A percentile compares a stretch with the other conserved stretches of the same genome.
phyloP scores from a whole-genome alignment of 2,329 filamentous ascomycete genomes.

The Botrytis aclada region DNA sequence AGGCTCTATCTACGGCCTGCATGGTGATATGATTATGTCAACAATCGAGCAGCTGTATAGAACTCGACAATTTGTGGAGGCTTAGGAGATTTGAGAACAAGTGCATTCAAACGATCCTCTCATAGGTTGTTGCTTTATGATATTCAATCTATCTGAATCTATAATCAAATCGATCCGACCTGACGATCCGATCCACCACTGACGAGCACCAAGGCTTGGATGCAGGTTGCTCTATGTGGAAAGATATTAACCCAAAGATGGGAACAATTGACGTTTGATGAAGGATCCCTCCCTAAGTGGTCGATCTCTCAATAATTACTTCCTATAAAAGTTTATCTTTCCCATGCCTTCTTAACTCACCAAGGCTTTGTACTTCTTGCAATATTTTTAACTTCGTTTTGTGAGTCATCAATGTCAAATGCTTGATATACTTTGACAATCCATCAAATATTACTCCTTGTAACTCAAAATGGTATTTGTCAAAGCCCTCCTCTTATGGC shows the following conservation, averaged over 20 bases:
- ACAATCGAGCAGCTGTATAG: background rate
- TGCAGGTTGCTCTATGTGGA: background rate
- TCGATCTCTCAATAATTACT: background rate
- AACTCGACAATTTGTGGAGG: too few species aligned
- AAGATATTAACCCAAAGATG: background rate
- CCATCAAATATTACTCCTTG: background rate
- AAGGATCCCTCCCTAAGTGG: background rate
- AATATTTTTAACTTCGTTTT: background rate
- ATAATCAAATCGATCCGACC: background rate
- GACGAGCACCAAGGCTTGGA: background rate
- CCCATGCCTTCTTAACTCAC: background rate
- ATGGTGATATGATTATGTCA: background rate
- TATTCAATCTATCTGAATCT: background rate
- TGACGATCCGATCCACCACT: background rate
- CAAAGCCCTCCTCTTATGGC: background rate
- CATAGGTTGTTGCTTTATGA: background rate
- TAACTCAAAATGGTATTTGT: background rate
- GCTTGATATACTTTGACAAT: background rate
- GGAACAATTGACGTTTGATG: background rate
- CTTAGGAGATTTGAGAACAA: too few species aligned
- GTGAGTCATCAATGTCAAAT: background rate
- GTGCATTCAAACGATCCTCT: background rate
- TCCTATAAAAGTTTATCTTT: background rate
- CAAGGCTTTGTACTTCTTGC: background rate
- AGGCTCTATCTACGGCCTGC: background rate